phyloP scores from a whole-genome alignment of 2,329 filamentous ascomycete species.

The Neoascochyta sp. region DNA sequence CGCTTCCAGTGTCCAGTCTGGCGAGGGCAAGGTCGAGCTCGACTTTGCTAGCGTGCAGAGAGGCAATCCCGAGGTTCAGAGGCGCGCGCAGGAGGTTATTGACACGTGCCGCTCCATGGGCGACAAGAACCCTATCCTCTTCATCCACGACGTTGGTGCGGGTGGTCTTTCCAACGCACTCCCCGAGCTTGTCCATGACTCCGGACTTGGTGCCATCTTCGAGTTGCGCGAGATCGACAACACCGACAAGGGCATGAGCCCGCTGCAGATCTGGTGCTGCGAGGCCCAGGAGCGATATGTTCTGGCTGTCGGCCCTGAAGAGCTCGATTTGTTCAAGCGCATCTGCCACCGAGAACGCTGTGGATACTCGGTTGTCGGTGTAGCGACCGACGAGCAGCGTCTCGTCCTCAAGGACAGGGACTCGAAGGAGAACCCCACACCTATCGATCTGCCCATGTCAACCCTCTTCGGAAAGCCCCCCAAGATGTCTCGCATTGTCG shows the following conservation, averaged over 20 bases:
- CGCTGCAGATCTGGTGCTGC: conserved; percentile 96
- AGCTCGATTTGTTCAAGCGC: conserved; percentile 67
- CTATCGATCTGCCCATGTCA: conserved; percentile 86
- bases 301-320: conserved; percentile 75
- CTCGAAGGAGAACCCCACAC: conserved; percentile 67
- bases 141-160: conserved; percentile 97
- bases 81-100: conserved; percentile 96
- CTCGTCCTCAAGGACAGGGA: conserved; percentile 80
- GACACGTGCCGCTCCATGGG: conserved; percentile 87
- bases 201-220: conserved; percentile 84
- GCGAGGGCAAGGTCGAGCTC: conserved; percentile 83
- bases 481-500: conserved; percentile 72
- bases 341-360: conserved; percentile 80
- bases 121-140: conserved; percentile 80
- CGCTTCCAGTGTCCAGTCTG: conserved; percentile 84
- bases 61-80: conserved; percentile 94
- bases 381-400: conserved; percentile 66
- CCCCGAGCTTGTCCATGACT: conserved; percentile 87
- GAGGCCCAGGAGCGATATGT: conserved; percentile 97
- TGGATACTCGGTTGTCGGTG: conserved; percentile 86
- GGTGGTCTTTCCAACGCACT: conserved; percentile 82
- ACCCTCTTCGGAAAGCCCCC: conserved; percentile 83
- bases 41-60: conserved; percentile 97
- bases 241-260: conserved; percentile 87
- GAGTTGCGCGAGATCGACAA: conserved; percentile 93